A percentile compares a stretch with the other conserved stretches of the same genome.
Conservation (phyloP, 768 basidiomycete species). For the Hypholoma sublateritium region DNA sequence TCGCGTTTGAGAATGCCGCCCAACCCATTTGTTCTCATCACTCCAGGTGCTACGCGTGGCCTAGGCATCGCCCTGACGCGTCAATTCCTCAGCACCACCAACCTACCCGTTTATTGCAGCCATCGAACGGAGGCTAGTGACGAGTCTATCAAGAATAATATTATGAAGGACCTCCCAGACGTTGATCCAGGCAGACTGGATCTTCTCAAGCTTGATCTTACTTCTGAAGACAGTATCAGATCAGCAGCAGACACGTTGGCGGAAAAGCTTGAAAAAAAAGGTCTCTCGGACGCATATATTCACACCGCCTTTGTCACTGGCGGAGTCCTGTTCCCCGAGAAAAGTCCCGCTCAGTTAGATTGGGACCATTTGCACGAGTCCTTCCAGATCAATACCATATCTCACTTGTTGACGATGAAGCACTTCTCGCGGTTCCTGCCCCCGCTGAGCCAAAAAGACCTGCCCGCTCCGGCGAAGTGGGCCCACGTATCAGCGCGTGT, state of each 20-base stretch:
- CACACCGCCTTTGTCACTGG: slow-evolving; percentile 57
- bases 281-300: slow-evolving; percentile 37
- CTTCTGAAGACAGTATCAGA: slow-evolving; percentile 49
- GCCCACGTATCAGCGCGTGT: slow-evolving; percentile 60
- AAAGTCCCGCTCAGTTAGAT: slow-evolving; percentile 48
- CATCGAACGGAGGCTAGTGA: slow-evolving; percentile 39
- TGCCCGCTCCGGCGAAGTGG: slow-evolving; percentile 47
- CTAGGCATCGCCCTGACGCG: slow-evolving; percentile 56
- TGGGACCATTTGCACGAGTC: slow-evolving; percentile 37
- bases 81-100: slow-evolving; percentile 49
- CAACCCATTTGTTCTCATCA: slow-evolving; percentile 50
- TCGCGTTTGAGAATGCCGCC: slow-evolving; percentile 16
- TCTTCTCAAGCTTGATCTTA: slow-evolving; percentile 50
- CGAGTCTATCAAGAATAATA: slow-evolving; percentile 34
- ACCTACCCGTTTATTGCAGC: slow-evolving; percentile 55
- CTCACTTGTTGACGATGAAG: slow-evolving; percentile 61
- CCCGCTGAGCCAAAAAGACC: slow-evolving; percentile 16
- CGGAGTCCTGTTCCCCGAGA: slow-evolving; percentile 56
- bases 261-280: slow-evolving; percentile 26
- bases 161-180: slow-evolving; percentile 41
- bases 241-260: slow-evolving; percentile 44
- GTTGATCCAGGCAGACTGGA: slow-evolving; percentile 45
- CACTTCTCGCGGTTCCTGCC: slow-evolving; percentile 63
- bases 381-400: slow-evolving; percentile 59
- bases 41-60: slow-evolving; percentile 54